These are phyloP conservation scores for Pseudogymnoascus sp. DNA, from an alignment of 2,329 filamentous ascomycete species.

Conservation along the genomic window DNA sequence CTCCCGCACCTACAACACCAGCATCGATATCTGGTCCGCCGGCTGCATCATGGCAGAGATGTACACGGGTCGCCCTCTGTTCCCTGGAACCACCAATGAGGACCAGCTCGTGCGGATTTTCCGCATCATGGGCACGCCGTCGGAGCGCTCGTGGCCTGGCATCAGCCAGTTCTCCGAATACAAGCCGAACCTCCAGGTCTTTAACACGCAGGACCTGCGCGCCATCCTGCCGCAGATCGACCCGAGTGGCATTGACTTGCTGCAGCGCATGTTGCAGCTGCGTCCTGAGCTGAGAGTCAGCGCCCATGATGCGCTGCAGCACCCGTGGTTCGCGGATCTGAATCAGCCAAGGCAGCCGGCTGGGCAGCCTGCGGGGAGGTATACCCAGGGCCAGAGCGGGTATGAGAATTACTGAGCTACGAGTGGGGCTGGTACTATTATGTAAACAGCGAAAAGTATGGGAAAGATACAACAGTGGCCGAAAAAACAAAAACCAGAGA, in stretches of 20 bases:
- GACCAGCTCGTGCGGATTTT: slow-evolving; percentile 97
- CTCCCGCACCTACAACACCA: slow-evolving; percentile 96
- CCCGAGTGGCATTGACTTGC: slow-evolving; percentile 72
- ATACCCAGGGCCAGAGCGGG: slow-evolving; percentile 1
- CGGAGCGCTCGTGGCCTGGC: slow-evolving; percentile 89
- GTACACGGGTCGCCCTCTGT: slow-evolving; percentile 91
- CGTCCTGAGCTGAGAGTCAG: slow-evolving; percentile 86
- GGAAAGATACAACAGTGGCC: not conserved
- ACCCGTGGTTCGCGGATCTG: slow-evolving; percentile 85
- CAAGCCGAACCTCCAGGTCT: slow-evolving; percentile 90
- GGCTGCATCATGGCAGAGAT: slow-evolving; percentile 99
- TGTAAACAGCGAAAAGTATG: not conserved
- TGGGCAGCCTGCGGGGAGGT: not conserved
- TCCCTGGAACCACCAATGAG: slow-evolving; percentile 96
- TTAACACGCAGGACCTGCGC: slow-evolving; percentile 82
- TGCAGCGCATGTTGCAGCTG: slow-evolving; percentile 86
- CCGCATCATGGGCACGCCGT: slow-evolving; percentile 95
- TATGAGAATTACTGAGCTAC: not conserved
- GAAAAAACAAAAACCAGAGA: not conserved
- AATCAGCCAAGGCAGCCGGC: slow-evolving; percentile 45
- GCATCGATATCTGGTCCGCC: slow-evolving; percentile 98
- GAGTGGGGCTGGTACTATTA: not conserved
- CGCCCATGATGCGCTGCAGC: slow-evolving; percentile 75
- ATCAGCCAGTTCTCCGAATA: slow-evolving; percentile 97
- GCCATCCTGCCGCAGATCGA: slow-evolving; percentile 88